Base-by-base conservation (phyloP, 257 asterid genomes). In the Solanum tarijense region DNA sequence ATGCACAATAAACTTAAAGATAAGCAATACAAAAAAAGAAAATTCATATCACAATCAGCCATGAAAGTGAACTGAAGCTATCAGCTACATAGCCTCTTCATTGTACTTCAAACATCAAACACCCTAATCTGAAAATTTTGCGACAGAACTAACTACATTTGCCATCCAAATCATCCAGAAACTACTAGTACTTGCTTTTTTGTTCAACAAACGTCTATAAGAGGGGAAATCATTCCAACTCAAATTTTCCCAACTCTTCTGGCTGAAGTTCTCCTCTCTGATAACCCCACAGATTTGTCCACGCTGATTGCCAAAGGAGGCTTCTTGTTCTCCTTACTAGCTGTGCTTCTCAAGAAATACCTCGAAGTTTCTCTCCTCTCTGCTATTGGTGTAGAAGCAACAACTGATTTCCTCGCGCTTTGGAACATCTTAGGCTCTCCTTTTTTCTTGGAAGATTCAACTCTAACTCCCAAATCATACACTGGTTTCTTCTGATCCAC, bases 381-480 rank as follows among this genome's bases (percentile, higher is more conserved):
- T 18, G 86, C 88, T 91, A 91, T 58, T 0, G 99, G 98, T 12
- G 98, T 94, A 82, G 92, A 84, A 12, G 90, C 87, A n/a, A 89
- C 86, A 29, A 89, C 83, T 25, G 88, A 83, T 88, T 90, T 93
- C 89, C 95, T 92, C 72, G 91, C 58, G 87, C 97, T 90, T 35
- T 90, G 93, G 20, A 83, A 86, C 89, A 86, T 91, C 86, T 88
- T 90, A 4, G 89, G 52, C 83, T 91, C 96, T 32, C 94, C 98
- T 38, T 95, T 90, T 87, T 93, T 95, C 93, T 94, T 96, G 11
- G 93, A 91, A 18, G 98, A 91, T 84, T 95, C 98, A 32, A 91
- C 93, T 82, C 98, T 90, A 16, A 96, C 98, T 86, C 99, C 98
- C 31, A 96, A 97, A 89, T 89, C 96, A 87, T 92, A 92, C 6